Conservation (phyloP, 768 basidiomycete genomes). For the Piloderma croceum region DNA sequence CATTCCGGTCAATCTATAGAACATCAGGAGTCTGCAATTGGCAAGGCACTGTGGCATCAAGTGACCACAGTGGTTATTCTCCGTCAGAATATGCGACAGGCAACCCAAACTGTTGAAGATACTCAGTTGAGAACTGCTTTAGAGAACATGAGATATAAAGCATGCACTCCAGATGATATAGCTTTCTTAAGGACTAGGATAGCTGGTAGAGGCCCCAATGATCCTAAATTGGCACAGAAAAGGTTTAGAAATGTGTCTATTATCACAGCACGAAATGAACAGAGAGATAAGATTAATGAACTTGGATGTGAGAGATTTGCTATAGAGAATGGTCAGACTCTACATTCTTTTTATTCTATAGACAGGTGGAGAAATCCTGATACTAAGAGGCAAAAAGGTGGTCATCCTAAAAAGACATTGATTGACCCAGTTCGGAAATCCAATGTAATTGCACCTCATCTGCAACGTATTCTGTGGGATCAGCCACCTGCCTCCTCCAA, state of each 20-base stretch:
- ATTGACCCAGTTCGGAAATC: not conserved
- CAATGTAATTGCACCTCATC: conserved; percentile 12
- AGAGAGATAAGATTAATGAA: conserved; percentile 35
- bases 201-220: conserved; percentile 6
- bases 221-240: not conserved
- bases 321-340: conserved; percentile 20
- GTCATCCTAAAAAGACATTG: too few species aligned
- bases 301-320: conserved; percentile 29
- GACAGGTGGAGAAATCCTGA: conserved; percentile 10
- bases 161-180: too few species aligned
- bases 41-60: too few species aligned
- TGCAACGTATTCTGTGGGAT: conserved; percentile 14
- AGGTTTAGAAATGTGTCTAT: conserved; percentile 31
- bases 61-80: too few species aligned
- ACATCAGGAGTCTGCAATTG: too few species aligned
- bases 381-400: conserved; percentile 12
- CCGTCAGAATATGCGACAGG: conserved; percentile 34
- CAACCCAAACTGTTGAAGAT: conserved; percentile 14
- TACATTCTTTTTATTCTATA: conserved; percentile 26
- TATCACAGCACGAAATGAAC: conserved; percentile 32
- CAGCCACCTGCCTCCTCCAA: too few species aligned
- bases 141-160: too few species aligned
- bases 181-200: conserved; percentile 16
- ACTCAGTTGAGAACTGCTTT: too few species aligned
- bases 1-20: too few species aligned